A percentile compares a stretch with the other conserved stretches of the same genome.
phyloP scores from a whole-genome alignment of 345 rosid genomes.

The Adansonia digitata region DNA sequence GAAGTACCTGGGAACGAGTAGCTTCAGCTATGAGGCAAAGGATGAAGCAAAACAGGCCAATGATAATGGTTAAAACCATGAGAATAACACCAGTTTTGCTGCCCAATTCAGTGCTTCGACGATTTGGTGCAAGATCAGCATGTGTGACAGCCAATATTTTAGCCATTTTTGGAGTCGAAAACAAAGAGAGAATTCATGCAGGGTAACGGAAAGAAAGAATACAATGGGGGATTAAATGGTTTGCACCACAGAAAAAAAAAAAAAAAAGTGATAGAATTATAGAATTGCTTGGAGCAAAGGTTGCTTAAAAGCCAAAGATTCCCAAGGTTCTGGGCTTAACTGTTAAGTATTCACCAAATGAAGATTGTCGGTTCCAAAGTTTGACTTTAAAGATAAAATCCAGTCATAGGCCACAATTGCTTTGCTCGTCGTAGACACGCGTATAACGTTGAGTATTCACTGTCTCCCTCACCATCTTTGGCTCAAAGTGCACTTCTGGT shows the following conservation, averaged over 20 bases:
- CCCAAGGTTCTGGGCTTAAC: conserved; percentile 34
- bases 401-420: neutral
- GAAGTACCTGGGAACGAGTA: conserved; percentile 69
- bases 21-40: conserved; percentile 89
- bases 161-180: conserved; percentile 30
- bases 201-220: neutral
- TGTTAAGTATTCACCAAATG: conserved; percentile 26
- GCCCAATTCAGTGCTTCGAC: conserved; percentile 45
- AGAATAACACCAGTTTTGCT: conserved; percentile 62
- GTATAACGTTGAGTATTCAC: neutral
- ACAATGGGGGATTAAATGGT: neutral
- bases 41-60: conserved; percentile 70
- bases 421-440: conserved; percentile 1
- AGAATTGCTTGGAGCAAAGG: conserved; percentile 88
- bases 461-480: neutral
- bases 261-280: conserved; percentile 21
- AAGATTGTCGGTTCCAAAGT: conserved; percentile 5
- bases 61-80: conserved; percentile 49
- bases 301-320: conserved; percentile 84
- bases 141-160: conserved; percentile 65
- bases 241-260: neutral
- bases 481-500: conserved; percentile 1
- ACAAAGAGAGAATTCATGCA: conserved; percentile 15
- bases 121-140: conserved; percentile 69
- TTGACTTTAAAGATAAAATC: neutral